A percentile compares a stretch with the other conserved stretches of the same genome.
These are phyloP conservation scores for Gentiana macrophylla DNA, from an alignment of 257 asterid species.

Conservation along the genomic window DNA sequence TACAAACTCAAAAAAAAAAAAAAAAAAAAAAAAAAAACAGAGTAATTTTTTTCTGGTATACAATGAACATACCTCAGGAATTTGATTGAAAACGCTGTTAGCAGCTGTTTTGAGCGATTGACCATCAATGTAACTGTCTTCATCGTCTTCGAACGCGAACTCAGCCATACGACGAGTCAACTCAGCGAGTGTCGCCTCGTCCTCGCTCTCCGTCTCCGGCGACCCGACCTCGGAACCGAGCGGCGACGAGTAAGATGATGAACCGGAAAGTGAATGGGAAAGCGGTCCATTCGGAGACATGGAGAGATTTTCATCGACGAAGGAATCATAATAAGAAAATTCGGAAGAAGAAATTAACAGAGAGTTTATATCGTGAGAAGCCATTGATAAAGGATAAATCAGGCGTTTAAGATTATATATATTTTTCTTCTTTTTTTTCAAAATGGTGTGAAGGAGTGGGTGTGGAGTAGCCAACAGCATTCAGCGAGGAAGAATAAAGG, in stretches of 20 bases:
- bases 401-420: too few relatives aligned
- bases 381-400: too few relatives aligned
- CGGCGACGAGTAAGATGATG: slow-evolving; percentile 24
- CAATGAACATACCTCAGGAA: slow-evolving; percentile 1
- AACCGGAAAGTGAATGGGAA: slow-evolving; percentile 14
- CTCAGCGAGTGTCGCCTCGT: slow-evolving; percentile 51
- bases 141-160: slow-evolving; percentile 62
- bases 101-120: not conserved
- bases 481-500: too few relatives aligned
- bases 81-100: not conserved
- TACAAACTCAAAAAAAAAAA: too few relatives aligned
- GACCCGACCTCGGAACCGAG: slow-evolving; percentile 54
- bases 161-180: slow-evolving; percentile 84
- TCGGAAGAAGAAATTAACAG: too few relatives aligned
- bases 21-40: too few relatives aligned
- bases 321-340: not conserved
- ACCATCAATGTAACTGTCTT: slow-evolving; percentile 11
- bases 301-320: not conserved
- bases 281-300: slow-evolving; percentile 14
- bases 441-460: too few relatives aligned
- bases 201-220: slow-evolving; percentile 45
- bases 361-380: not conserved
- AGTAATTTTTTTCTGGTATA: too few relatives aligned
- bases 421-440: too few relatives aligned
- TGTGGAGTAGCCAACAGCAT: too few relatives aligned